phyloP scores from a whole-genome alignment of 1,284 basidiomycete genomes.

The Laetiporus sulphureus region DNA sequence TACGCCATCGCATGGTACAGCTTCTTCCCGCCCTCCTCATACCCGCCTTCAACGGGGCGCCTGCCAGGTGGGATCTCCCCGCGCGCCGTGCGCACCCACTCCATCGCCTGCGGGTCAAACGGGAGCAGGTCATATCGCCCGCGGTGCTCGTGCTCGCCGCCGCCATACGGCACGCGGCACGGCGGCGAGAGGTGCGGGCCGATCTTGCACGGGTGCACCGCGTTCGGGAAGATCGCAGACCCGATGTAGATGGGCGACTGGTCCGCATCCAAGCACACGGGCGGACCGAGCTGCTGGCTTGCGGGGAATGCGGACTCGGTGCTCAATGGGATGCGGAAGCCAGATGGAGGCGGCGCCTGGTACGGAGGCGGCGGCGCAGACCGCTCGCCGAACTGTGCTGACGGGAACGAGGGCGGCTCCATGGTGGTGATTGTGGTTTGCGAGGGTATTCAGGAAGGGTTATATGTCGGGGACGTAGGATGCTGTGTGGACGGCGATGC shows the following conservation, averaged over 20 bases:
- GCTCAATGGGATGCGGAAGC: conserved; percentile 52
- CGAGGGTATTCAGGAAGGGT: not conserved
- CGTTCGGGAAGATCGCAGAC: conserved; percentile 56
- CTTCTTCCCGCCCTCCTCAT: conserved; percentile 32
- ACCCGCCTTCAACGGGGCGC: conserved; percentile 35
- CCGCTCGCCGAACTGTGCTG: not conserved
- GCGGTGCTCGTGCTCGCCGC: conserved; percentile 47
- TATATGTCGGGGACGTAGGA: not conserved
- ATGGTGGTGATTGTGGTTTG: conserved; percentile 1
- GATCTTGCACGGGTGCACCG: conserved; percentile 79
- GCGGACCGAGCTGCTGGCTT: conserved; percentile 32
- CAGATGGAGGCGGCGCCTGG: conserved; percentile 42
- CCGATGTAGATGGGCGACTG: conserved; percentile 58
- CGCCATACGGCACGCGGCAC: conserved; percentile 58
- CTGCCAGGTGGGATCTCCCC: conserved; percentile 50
- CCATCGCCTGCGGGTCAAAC: conserved; percentile 59
- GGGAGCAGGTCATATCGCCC: conserved; percentile 69
- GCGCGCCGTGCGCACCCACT: conserved; percentile 53
- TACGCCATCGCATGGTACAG: conserved; percentile 31
- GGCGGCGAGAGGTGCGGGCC: conserved; percentile 45
- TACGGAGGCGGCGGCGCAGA: conserved; percentile 10
- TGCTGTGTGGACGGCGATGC: not conserved
- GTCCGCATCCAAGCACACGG: conserved; percentile 48
- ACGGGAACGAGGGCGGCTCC: conserved; percentile 6
- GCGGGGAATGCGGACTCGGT: conserved; percentile 41